These are phyloP conservation scores for Spongiforma sp. DNA, from an alignment of 1,284 basidiomycete species.

Conservation along the genomic window DNA sequence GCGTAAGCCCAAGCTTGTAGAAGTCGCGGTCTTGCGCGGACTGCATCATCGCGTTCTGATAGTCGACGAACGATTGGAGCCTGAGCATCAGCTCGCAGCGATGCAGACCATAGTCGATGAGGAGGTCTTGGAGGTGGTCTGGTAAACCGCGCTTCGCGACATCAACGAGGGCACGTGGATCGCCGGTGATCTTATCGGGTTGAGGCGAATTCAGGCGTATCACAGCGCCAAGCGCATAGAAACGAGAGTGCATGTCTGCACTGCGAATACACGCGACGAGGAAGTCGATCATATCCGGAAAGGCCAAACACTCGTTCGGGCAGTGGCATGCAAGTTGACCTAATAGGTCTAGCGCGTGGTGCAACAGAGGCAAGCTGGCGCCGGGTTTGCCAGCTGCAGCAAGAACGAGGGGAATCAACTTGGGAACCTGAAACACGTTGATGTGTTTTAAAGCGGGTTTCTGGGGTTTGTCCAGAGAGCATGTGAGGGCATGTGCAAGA, in stretches of 20 bases:
- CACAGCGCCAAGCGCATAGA: conserved; percentile 52
- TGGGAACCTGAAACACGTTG: conserved; percentile 48
- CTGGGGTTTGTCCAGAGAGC: conserved; percentile 45
- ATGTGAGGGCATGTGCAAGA: conserved; percentile 53
- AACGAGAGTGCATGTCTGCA: conserved; percentile 54
- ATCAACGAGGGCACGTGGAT: conserved; percentile 47
- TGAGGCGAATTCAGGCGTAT: conserved; percentile 53
- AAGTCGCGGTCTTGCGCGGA: conserved; percentile 51
- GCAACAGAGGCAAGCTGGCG: conserved; percentile 46
- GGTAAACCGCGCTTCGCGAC: conserved; percentile 48
- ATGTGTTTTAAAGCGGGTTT: conserved; percentile 39
- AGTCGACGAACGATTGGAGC: conserved; percentile 44
- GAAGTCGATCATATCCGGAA: conserved; percentile 48
- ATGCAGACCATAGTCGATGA: conserved; percentile 51
- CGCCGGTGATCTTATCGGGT: conserved; percentile 45
- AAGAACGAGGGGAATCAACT: conserved; percentile 48
- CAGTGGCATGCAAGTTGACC: conserved; percentile 47
- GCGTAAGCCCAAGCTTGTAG: conserved; percentile 50
- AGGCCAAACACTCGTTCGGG: conserved; percentile 46
- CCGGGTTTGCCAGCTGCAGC: conserved; percentile 48
- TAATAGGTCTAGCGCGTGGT: conserved; percentile 55
- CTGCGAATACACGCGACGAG: conserved; percentile 62
- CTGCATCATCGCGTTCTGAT: conserved; percentile 56
- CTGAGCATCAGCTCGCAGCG: conserved; percentile 52
- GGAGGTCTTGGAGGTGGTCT: conserved; percentile 45